A percentile compares a stretch with the other conserved stretches of the same genome.
Evolutionary conservation across 805 yeast genomes (phyloP).

Genomic region (Huiozyma naganishii): DNA sequence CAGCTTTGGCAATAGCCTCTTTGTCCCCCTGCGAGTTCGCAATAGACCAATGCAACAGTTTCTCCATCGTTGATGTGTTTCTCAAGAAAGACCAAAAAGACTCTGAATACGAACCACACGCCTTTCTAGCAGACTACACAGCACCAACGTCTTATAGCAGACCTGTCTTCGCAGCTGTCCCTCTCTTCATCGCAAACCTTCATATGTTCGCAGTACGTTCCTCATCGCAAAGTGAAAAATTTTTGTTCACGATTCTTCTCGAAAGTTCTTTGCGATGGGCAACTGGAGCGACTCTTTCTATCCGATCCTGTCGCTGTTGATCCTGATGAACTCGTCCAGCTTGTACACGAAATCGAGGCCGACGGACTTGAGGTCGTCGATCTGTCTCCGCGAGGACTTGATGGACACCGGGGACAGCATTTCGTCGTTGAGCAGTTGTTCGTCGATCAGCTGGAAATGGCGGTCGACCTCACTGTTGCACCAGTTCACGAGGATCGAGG

Average conservation of each 20-base stretch:
- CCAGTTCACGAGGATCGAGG: slow-evolving; percentile 70
- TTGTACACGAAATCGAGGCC: slow-evolving; percentile 71
- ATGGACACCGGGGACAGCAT: slow-evolving; percentile 41
- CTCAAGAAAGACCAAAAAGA: background rate
- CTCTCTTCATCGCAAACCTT: too few relatives aligned
- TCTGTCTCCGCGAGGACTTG: slow-evolving; percentile 50
- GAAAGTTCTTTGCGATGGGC: too few relatives aligned
- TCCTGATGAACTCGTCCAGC: slow-evolving; percentile 33
- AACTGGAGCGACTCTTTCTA: background rate
- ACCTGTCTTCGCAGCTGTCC: too few relatives aligned
- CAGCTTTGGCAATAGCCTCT: slow-evolving; percentile 51
- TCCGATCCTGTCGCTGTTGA: slow-evolving; percentile 10
- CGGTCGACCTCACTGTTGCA: slow-evolving; percentile 50
- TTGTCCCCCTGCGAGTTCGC: slow-evolving; percentile 66
- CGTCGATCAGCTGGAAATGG: slow-evolving; percentile 49
- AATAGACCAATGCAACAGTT: slow-evolving; percentile 83
- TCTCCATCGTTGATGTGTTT: slow-evolving; percentile 51
- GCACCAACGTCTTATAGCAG: too few relatives aligned
- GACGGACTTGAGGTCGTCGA: slow-evolving; percentile 45
- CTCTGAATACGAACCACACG: too few relatives aligned
- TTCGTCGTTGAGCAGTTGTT: slow-evolving; percentile 57
- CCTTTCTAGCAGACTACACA: too few relatives aligned
- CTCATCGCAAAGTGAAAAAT: too few relatives aligned
- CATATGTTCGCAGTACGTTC: too few relatives aligned
- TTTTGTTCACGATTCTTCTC: too few relatives aligned